A percentile compares a stretch with the other conserved stretches of the same genome.
Evolutionary conservation across 352 stramenopile genomes (phyloP).

Genomic region (Phytopythium delawarense): DNA sequence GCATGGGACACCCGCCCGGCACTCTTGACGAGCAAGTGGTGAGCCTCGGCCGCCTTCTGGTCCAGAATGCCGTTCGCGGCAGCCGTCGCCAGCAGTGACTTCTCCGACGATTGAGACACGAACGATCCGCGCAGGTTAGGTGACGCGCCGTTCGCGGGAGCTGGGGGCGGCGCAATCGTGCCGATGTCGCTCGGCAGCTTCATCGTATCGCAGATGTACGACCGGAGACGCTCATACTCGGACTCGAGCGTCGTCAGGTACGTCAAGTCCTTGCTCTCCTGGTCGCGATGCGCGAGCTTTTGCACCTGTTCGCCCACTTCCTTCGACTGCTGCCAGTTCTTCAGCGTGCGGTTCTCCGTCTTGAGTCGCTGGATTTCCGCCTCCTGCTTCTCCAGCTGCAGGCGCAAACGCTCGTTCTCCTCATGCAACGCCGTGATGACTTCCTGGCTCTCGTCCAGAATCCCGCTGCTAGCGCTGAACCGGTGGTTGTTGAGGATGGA

Average conservation of each 20-base stretch:
- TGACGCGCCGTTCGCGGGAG: conserved; percentile 2
- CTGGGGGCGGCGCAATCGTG: conserved; percentile 29
- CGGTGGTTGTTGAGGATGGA: conserved; percentile 54
- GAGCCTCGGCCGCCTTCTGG: conserved; percentile 53
- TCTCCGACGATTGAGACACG: conserved; percentile 34
- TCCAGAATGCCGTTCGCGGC: conserved; percentile 37
- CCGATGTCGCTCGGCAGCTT: conserved; percentile 69
- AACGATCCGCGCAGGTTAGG: conserved; percentile 19
- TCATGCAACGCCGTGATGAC: conserved; percentile 83
- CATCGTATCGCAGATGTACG: conserved; percentile 75
- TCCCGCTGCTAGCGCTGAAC: conserved; percentile 64
- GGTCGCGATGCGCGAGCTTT: conserved; percentile 79
- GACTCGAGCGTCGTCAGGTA: conserved; percentile 75
- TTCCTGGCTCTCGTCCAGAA: conserved; percentile 82
- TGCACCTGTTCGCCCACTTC: conserved; percentile 86
- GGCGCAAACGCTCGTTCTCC: conserved; percentile 75
- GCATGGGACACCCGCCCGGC: conserved; percentile 54
- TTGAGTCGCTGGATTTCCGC: conserved; percentile 73
- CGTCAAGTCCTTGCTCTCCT: conserved; percentile 82
- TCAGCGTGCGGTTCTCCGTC: conserved; percentile 70
- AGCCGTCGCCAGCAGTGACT: conserved; percentile 29
- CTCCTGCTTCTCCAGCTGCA: conserved; percentile 72
- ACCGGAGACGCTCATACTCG: conserved; percentile 81
- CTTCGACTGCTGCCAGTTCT: conserved; percentile 85
- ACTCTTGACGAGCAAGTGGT: conserved; percentile 72